Evolutionary conservation across 2,329 filamentous ascomycete genomes (phyloP).

Genomic region (Diaporthe nobilis): DNA sequence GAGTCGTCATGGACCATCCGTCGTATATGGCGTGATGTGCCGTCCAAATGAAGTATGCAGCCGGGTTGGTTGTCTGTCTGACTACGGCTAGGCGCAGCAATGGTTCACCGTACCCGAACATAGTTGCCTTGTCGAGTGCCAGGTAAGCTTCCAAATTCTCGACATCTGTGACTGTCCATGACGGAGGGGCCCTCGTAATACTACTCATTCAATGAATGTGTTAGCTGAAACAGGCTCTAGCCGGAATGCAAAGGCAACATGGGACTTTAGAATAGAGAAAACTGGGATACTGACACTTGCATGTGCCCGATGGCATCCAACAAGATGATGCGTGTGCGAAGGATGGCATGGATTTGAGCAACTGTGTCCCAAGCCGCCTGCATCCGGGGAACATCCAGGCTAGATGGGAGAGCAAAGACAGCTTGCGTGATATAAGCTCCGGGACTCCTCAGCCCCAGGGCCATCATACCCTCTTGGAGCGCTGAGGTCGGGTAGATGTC

Average conservation of each 20-base stretch:
- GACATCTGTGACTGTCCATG: background rate
- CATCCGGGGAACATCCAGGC: background rate
- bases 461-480: background rate
- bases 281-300: background rate
- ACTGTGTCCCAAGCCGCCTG: background rate
- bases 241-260: background rate
- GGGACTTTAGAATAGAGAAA: background rate
- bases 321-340: background rate
- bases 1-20: slow-evolving; percentile 67
- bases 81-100: background rate
- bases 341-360: background rate
- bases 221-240: background rate
- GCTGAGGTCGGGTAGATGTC: background rate
- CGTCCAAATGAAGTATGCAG: slow-evolving; percentile 60
- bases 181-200: background rate
- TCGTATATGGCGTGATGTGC: slow-evolving; percentile 71
- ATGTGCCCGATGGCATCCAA: background rate
- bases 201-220: background rate
- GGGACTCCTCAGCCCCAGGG: background rate
- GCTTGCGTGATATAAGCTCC: background rate
- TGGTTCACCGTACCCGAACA: background rate
- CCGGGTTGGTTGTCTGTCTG: background rate
- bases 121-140: background rate
- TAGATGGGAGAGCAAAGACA: background rate
- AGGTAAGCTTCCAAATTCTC: background rate